A percentile compares a stretch with the other conserved stretches of the same genome.
phyloP scores from a whole-genome alignment of 2,329 filamentous ascomycete species.

The Tolypocladium tundrense region DNA sequence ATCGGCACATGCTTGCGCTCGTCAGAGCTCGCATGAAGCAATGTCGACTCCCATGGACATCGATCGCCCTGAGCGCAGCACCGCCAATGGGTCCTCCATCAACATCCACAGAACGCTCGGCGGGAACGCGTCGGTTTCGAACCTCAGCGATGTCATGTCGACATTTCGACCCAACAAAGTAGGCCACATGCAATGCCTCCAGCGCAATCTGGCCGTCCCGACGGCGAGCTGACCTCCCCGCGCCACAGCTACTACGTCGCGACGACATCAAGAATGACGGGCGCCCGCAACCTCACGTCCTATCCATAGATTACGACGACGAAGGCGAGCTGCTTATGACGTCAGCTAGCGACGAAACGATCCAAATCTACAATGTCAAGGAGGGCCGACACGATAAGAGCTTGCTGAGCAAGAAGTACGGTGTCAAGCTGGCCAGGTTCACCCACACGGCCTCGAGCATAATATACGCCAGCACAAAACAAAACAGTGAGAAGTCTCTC shows the following conservation, averaged over 20 bases:
- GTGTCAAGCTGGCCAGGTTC: conserved; percentile 86
- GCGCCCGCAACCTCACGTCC: conserved; percentile 52
- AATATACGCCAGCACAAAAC: conserved; percentile 90
- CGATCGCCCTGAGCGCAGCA: conserved; percentile 31
- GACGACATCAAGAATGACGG: conserved; percentile 40
- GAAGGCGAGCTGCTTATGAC: conserved; percentile 87
- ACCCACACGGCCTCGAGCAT: conserved; percentile 87
- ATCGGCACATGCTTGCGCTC: not conserved
- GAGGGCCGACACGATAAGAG: conserved; percentile 85
- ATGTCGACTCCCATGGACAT: conserved; percentile 43
- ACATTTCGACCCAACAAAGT: conserved; percentile 76
- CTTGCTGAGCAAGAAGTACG: conserved; percentile 92
- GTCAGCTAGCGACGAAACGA: conserved; percentile 85
- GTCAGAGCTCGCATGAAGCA: not conserved
- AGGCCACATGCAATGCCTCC: conserved; percentile 10
- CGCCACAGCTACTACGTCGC: conserved; percentile 43
- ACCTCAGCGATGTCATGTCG: conserved; percentile 67
- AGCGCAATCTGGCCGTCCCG: not conserved
- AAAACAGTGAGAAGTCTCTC: conserved; percentile 55
- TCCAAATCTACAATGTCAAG: conserved; percentile 89
- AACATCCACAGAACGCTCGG: conserved; percentile 40
- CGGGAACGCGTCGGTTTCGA: conserved; percentile 40
- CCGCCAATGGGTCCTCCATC: conserved; percentile 31
- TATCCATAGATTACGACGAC: conserved; percentile 94
- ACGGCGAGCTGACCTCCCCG: not conserved